Percentiles rank a stretch among this genome's conserved stretches.
phyloP scores from a whole-genome alignment of 2,329 filamentous ascomycete species.

The Chrysoporthe cubensis region DNA sequence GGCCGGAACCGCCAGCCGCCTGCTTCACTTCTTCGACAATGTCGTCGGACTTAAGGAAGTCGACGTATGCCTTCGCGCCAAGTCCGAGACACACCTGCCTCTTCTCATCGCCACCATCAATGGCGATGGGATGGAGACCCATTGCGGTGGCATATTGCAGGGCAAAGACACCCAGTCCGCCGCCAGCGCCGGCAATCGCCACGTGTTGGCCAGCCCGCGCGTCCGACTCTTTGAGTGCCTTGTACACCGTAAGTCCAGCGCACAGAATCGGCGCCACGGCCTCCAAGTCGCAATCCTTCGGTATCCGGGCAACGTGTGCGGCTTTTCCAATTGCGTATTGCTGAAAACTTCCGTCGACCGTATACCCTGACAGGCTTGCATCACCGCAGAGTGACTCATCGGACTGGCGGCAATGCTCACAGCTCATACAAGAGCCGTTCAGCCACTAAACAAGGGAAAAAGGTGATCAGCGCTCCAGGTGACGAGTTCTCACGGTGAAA shows the following conservation, averaged over 20 bases:
- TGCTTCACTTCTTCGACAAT: constrained; percentile 83
- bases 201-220: constrained; percentile 69
- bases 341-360: constrained; percentile 74
- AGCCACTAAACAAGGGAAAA: constrained; percentile 57
- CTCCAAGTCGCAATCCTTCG: constrained; percentile 64
- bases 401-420: constrained; percentile 68
- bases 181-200: constrained; percentile 75
- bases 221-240: constrained; percentile 72
- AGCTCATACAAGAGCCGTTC: constrained; percentile 69
- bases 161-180: constrained; percentile 72
- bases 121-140: constrained; percentile 79
- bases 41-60: constrained; percentile 77
- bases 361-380: constrained; percentile 69
- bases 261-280: constrained; percentile 71
- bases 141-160: constrained; percentile 90
- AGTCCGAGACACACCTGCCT: constrained; percentile 68
- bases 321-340: constrained; percentile 73
- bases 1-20: constrained; percentile 80
- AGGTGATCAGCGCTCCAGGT: background rate
- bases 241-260: constrained; percentile 77
- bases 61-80: constrained; percentile 74
- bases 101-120: constrained; percentile 86
- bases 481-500: background rate
- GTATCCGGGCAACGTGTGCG: constrained; percentile 67
- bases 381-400: constrained; percentile 70